Evolutionary conservation across 1,284 basidiomycete genomes (phyloP).

Genomic region (Moesziomyces aphidis): DNA sequence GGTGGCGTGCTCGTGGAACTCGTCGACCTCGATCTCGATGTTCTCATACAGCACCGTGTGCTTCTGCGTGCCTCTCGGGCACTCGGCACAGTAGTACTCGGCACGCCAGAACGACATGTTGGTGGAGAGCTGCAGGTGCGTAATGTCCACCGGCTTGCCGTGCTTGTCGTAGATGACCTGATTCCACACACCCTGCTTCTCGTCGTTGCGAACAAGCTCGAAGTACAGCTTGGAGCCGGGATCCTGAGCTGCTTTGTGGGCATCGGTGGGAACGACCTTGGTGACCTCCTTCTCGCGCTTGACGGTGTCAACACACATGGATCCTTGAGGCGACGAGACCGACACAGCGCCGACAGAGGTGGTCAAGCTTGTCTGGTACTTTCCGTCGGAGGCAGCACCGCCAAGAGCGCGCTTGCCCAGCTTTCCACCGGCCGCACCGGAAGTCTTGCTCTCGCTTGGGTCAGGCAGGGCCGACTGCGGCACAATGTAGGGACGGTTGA

Average conservation of each 20-base stretch:
- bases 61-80: slow-evolving; percentile 14
- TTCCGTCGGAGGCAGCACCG: neutral
- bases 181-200: slow-evolving; percentile 21
- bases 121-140: slow-evolving; percentile 14
- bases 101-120: slow-evolving; percentile 38
- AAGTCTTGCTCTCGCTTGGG: neutral
- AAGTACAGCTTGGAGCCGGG: slow-evolving; percentile 17
- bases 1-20: neutral
- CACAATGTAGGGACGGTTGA: slow-evolving; percentile 37
- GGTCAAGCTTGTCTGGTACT: neutral
- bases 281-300: slow-evolving; percentile 34
- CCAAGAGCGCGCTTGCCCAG: neutral
- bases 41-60: slow-evolving; percentile 39
- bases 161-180: slow-evolving; percentile 39
- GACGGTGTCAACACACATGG: slow-evolving; percentile 38
- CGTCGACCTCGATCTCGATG: slow-evolving; percentile 41
- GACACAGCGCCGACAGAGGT: neutral
- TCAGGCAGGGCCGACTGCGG: slow-evolving; percentile 15
- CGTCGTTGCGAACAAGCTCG: slow-evolving; percentile 27
- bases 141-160: slow-evolving; percentile 18
- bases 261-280: slow-evolving; percentile 34
- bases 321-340: slow-evolving; percentile 1
- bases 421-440: neutral
- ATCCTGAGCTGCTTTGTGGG: slow-evolving; percentile 1
- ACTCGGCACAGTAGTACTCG: slow-evolving; percentile 32